phyloP scores from a whole-genome alignment of 1,284 basidiomycete species.

The Leccinum variabile region DNA sequence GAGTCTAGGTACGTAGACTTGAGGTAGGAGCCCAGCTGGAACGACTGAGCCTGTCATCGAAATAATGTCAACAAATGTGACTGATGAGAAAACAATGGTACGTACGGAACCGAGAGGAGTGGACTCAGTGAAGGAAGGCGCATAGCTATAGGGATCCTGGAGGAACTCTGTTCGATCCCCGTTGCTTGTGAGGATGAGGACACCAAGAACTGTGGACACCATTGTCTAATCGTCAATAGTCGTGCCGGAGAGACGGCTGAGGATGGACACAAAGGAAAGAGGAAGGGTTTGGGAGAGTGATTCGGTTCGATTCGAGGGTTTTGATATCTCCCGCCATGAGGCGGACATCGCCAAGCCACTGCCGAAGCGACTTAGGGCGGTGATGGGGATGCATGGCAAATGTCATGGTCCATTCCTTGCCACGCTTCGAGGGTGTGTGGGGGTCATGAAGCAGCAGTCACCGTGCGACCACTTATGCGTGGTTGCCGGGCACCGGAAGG shows the following conservation, averaged over 20 bases:
- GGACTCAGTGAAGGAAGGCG: slow-evolving; percentile 69
- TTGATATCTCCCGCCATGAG: slow-evolving; percentile 34
- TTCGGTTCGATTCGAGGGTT: slow-evolving; percentile 22
- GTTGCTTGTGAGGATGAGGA: slow-evolving; percentile 79
- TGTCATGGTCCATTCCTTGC: slow-evolving; percentile 31
- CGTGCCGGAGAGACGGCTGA: not conserved
- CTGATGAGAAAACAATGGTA: slow-evolving; percentile 6
- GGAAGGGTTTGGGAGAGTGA: slow-evolving; percentile 10
- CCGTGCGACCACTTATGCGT: slow-evolving; percentile 12
- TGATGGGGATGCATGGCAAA: slow-evolving; percentile 24
- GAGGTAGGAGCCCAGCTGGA: slow-evolving; percentile 67
- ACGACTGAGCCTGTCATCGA: slow-evolving; percentile 61
- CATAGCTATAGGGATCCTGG: slow-evolving; percentile 72
- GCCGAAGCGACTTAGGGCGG: slow-evolving; percentile 33
- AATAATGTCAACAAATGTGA: slow-evolving; percentile 6
- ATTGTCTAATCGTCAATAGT: slow-evolving; percentile 24
- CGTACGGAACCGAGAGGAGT: slow-evolving; percentile 81
- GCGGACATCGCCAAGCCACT: slow-evolving; percentile 34
- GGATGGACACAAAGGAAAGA: not conserved
- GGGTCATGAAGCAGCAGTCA: slow-evolving; percentile 9
- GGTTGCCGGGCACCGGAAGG: slow-evolving; percentile 27
- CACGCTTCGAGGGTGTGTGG: slow-evolving; percentile 31
- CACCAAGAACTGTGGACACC: slow-evolving; percentile 72
- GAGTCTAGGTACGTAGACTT: slow-evolving; percentile 70
- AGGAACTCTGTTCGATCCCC: slow-evolving; percentile 74